phyloP scores from a whole-genome alignment of 306 rosid genomes.

The Ormosia emarginata region DNA sequence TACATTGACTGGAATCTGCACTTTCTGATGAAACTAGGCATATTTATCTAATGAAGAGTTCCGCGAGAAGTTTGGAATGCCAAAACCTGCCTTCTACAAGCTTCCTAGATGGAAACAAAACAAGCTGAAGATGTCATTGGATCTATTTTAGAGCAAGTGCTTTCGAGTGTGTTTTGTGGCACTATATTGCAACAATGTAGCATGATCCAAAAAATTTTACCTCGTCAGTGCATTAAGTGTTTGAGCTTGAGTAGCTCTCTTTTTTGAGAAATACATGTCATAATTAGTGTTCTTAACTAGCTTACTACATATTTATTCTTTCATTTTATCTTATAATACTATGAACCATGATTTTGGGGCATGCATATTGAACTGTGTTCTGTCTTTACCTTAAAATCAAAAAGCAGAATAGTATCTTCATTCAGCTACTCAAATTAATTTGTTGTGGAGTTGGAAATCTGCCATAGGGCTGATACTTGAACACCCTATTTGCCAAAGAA shows the following conservation, averaged over 20 bases:
- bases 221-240: conserved; percentile 8
- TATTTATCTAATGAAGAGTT: conserved; percentile 84
- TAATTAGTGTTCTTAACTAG: neutral
- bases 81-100: conserved; percentile 58
- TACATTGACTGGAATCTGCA: conserved; percentile 2
- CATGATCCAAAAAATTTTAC: neutral
- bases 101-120: conserved; percentile 97
- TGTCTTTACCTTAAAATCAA: neutral
- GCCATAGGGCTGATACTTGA: no score
- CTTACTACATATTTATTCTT: neutral
- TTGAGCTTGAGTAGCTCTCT: conserved; percentile 21
- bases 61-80: conserved; percentile 64
- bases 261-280: conserved; percentile 9
- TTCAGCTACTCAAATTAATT: no score
- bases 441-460: no score
- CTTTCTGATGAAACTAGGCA: conserved; percentile 51
- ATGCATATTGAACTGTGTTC: neutral
- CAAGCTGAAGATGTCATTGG: conserved; percentile 78
- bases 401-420: no score
- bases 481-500: no score
- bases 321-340: neutral
- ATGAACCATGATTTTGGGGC: neutral
- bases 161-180: conserved; percentile 14
- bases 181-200: conserved; percentile 3
- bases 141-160: conserved; percentile 52